Base-by-base conservation (phyloP, 495 filamentous ascomycete species). In the Pseudevernia furfuracea region DNA sequence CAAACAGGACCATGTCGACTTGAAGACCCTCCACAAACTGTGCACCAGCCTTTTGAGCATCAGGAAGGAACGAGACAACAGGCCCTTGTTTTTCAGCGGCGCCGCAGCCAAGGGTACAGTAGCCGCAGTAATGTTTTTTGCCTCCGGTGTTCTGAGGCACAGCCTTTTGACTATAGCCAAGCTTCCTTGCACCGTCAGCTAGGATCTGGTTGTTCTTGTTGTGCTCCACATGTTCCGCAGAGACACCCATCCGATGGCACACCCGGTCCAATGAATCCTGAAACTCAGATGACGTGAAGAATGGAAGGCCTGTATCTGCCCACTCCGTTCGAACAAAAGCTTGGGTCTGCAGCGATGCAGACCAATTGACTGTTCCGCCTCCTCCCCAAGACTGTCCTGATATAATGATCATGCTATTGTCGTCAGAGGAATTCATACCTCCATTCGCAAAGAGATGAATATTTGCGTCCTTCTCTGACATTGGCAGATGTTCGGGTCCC, bases 361-460 rank as follows among this genome's bases (percentile, higher is more conserved):
- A 88, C 92, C 91, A 96, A 70, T 96, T 96, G 63, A 96, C 73
- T 2, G 89, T 89, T 0, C 91, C 91, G 43, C 92, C 92, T 58
- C 92, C 92, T 44, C 92, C 92, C 83, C 88, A 97, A 30, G 82
- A 85, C 25, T 83, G 82, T 4, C 88, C 92, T 0, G 89, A 83
- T n/a, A 89, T 68, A 1, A 91, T 68, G 30, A 72, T 79, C 58
- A 87, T 74, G 19, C 78, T 79, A 17, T 79, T 79, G 70, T 94
- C 89, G n/a, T 90, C 89, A 21, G 79, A 82, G 30, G 75, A 71
- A 1, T 79, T 55, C 0, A 79, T 60, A 19, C 84, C 85, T 8
- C 78, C 79, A 38, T 78, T 80, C 59, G 89, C 87, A 63, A 84
- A 94, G 59, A 97, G 73, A 62, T 87, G 83, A 21, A 76, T 69